These are phyloP conservation scores for Eimeria brunetti DNA, from an alignment of 169 alveolate genomes.

Conservation along the genomic window DNA sequence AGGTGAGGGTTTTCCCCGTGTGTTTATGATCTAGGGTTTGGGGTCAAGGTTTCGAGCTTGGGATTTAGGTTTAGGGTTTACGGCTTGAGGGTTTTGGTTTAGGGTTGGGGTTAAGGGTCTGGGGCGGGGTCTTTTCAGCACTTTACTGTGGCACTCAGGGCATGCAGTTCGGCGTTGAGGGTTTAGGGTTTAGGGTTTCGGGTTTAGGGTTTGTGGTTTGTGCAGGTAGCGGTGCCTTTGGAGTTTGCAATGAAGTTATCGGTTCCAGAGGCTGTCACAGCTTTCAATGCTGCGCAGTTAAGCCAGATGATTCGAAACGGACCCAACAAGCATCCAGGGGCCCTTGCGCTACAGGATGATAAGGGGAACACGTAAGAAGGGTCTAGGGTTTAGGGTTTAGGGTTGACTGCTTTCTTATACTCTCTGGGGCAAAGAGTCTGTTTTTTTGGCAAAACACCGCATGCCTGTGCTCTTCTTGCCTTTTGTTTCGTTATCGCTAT, in stretches of 20 bases:
- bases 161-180: not conserved
- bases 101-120: not conserved
- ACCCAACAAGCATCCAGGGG: constrained; percentile 98
- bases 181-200: not conserved
- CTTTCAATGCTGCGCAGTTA: constrained; percentile 34
- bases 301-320: constrained; percentile 94
- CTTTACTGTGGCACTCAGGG: not conserved
- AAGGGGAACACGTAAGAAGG: constrained; percentile 44
- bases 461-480: no score
- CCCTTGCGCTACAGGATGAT: constrained; percentile 90
- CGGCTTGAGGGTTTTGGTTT: not conserved
- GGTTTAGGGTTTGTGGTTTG: constrained; percentile 6
- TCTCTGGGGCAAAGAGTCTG: no score
- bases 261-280: constrained; percentile 56
- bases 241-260: constrained; percentile 70
- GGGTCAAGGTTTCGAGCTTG: not conserved
- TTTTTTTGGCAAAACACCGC: no score
- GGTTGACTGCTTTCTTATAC: no score
- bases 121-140: no score
- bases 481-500: no score
- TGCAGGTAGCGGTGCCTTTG: constrained; percentile 61
- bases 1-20: constrained; percentile 35
- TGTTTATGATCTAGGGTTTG: not conserved
- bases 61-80: not conserved
- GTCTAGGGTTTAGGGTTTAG: not conserved